Evolutionary conservation across 169 alveolate species (phyloP).

Genomic region (Cryptosporidium ryanae): DNA sequence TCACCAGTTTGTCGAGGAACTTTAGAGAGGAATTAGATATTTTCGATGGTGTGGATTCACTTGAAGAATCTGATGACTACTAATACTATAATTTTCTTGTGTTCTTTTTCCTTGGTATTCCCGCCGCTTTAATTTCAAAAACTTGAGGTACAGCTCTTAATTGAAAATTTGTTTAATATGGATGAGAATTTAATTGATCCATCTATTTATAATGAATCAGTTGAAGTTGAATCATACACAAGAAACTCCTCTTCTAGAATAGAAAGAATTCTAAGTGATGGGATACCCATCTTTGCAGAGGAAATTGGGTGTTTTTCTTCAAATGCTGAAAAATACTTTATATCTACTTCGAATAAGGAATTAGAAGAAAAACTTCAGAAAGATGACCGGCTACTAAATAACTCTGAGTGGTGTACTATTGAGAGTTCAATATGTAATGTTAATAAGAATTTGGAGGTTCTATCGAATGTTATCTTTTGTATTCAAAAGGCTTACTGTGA

Average conservation of each 20-base stretch:
- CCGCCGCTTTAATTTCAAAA: background rate
- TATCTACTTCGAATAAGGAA: slow-evolving; percentile 43
- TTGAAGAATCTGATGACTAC: slow-evolving; percentile 68
- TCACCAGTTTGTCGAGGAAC: slow-evolving; percentile 30
- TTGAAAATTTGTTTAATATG: slow-evolving; percentile 20
- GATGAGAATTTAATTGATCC: slow-evolving; percentile 12
- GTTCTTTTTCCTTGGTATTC: slow-evolving; percentile 2
- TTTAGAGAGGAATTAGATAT: slow-evolving; percentile 66
- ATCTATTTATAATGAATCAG: background rate
- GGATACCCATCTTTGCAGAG: slow-evolving; percentile 37
- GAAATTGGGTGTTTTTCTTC: slow-evolving; percentile 42
- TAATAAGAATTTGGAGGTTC: slow-evolving; percentile 14
- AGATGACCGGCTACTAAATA: background rate
- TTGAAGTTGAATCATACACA: slow-evolving; percentile 24
- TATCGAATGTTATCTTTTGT: slow-evolving; percentile 30
- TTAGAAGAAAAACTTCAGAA: background rate
- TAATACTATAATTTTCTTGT: background rate
- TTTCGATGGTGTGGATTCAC: slow-evolving; percentile 68
- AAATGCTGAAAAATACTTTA: slow-evolving; percentile 47
- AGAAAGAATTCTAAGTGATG: slow-evolving; percentile 44
- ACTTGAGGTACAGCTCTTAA: background rate
- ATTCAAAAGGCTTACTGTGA: slow-evolving; percentile 53
- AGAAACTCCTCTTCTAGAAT: slow-evolving; percentile 32
- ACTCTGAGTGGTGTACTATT: slow-evolving; percentile 11
- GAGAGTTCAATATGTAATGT: background rate